These are phyloP conservation scores for Cudoniella acicularis DNA, from an alignment of 495 filamentous ascomycete genomes.

Conservation along the genomic window DNA sequence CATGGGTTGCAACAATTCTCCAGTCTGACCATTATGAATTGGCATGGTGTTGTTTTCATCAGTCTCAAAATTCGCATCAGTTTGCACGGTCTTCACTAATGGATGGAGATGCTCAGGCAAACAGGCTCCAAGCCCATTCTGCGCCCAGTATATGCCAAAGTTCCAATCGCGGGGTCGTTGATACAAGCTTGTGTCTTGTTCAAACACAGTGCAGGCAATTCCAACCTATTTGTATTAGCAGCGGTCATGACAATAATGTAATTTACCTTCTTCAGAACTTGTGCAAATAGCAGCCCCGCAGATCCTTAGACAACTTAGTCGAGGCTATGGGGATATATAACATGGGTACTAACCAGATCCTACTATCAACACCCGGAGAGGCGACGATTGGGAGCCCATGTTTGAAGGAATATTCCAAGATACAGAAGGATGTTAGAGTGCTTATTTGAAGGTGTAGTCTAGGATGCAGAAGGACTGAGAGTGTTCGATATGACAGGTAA, in stretches of 20 bases:
- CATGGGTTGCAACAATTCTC: constrained; percentile 34
- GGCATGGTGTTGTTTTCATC: constrained; percentile 30
- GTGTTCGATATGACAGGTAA: neutral
- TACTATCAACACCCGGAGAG: neutral
- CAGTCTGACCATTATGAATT: constrained; percentile 40
- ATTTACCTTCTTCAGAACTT: constrained; percentile 34
- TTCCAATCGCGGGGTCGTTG: constrained; percentile 45
- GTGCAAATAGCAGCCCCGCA: constrained; percentile 35
- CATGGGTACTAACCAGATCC: neutral
- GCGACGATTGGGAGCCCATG: neutral
- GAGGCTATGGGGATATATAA: neutral
- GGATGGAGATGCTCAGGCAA: constrained; percentile 31
- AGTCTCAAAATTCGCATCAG: constrained; percentile 34
- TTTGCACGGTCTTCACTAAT: constrained; percentile 35
- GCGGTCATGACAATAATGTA: neutral
- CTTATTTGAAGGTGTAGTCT: neutral
- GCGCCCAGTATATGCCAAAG: constrained; percentile 48
- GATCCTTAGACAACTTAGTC: constrained; percentile 24
- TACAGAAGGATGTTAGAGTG: neutral
- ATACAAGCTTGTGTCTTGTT: constrained; percentile 34
- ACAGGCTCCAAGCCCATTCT: constrained; percentile 32
- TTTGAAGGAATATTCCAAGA: neutral
- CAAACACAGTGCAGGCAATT: constrained; percentile 42
- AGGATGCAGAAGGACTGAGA: neutral
- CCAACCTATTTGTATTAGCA: constrained; percentile 32